Conservation (phyloP, 2,329 filamentous ascomycete genomes). For the Xylaria sp. region DNA sequence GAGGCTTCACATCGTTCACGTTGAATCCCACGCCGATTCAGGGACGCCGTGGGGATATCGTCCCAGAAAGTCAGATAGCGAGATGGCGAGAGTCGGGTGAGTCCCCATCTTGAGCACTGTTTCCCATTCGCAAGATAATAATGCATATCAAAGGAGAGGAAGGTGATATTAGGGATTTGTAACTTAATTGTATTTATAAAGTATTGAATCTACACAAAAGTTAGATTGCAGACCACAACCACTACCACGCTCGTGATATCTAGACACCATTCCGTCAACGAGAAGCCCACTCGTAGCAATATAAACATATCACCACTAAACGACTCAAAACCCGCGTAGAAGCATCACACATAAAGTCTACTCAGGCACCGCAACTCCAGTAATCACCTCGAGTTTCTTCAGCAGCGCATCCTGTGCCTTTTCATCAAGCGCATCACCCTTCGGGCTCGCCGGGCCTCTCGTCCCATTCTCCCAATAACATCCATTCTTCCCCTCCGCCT, state of each 20-base stretch:
- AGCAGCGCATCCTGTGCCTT: slow-evolving; percentile 59
- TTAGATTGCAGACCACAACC: not conserved
- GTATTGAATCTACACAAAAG: not conserved
- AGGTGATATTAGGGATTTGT: not conserved
- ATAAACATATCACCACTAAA: no score
- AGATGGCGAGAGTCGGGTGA: not conserved
- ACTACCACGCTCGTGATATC: not conserved
- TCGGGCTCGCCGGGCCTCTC: slow-evolving; percentile 39
- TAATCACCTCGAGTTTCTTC: slow-evolving; percentile 50
- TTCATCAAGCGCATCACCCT: slow-evolving; percentile 52
- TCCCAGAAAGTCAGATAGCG: no score
- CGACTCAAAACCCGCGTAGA: not conserved
- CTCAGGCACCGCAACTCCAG: slow-evolving; percentile 34
- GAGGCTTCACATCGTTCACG: no score
- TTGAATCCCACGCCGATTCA: no score
- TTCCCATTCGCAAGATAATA: not conserved
- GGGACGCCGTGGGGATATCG: no score
- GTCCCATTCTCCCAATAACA: slow-evolving; percentile 55
- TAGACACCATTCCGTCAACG: no score
- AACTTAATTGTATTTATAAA: not conserved
- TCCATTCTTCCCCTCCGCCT: slow-evolving; percentile 49
- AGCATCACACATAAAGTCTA: not conserved
- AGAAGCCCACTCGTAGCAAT: no score
- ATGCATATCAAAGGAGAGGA: not conserved
- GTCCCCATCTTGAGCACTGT: not conserved